Evolutionary conservation across 2,329 filamentous ascomycete species (phyloP).

Genomic region (Colletotrichum phormii): DNA sequence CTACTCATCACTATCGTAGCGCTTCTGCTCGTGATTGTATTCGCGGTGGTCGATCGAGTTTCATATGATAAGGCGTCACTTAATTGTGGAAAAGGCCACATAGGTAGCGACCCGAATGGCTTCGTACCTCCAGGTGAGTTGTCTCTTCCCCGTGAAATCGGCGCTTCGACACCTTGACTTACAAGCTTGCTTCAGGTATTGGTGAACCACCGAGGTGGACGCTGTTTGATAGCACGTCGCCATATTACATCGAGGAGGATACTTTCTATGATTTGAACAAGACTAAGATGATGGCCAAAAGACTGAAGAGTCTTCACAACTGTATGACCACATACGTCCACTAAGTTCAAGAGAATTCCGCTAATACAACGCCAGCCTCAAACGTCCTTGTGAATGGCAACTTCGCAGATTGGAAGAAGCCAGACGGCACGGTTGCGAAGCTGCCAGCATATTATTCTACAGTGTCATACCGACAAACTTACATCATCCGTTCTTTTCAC

Average conservation of each 20-base stretch:
- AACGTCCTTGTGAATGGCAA: constrained; percentile 19
- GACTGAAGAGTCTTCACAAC: constrained; percentile 22
- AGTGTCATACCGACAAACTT: constrained; percentile 13
- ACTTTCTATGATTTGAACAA: constrained; percentile 19
- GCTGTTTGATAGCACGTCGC: constrained; percentile 8
- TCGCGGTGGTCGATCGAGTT: constrained; percentile 8
- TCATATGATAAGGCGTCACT: neutral
- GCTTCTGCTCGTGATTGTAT: neutral
- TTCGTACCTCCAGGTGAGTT: constrained; percentile 22
- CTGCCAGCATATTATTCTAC: constrained; percentile 26
- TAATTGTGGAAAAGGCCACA: neutral
- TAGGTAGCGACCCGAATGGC: constrained; percentile 27
- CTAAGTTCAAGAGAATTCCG: too few species aligned
- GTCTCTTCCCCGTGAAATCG: too few species aligned
- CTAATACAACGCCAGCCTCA: neutral
- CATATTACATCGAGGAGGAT: constrained; percentile 21
- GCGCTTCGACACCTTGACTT: neutral
- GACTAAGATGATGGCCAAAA: neutral
- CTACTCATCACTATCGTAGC: constrained; percentile 1
- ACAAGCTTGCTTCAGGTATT: neutral
- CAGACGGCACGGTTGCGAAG: constrained; percentile 16
- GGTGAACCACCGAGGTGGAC: constrained; percentile 22
- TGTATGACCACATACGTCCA: neutral
- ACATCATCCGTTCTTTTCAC: constrained; percentile 30
- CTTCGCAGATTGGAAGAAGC: constrained; percentile 23